Conservation (phyloP, 345 rosid genomes). For the Citrus australasica region DNA sequence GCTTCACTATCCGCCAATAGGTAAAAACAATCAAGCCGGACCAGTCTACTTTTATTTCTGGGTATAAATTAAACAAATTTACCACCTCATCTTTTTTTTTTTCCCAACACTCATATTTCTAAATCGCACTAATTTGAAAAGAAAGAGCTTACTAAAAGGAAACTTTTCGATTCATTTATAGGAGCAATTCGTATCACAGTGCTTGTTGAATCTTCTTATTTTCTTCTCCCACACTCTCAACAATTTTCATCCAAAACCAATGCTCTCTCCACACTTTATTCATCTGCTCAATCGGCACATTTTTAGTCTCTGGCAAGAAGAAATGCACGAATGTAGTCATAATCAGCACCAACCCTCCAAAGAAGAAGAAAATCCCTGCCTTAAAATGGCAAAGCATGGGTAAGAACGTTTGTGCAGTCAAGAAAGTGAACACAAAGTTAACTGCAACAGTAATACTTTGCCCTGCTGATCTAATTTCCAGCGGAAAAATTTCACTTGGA, state of each 20-base stretch:
- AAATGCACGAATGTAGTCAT: slow-evolving; percentile 41
- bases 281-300: background rate
- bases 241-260: background rate
- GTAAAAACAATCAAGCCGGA: too few species aligned
- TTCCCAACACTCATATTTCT: too few species aligned
- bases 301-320: slow-evolving; percentile 32
- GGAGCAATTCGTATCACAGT: background rate
- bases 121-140: too few species aligned
- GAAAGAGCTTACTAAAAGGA: too few species aligned
- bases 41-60: too few species aligned
- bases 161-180: too few species aligned
- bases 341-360: slow-evolving; percentile 33
- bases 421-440: background rate
- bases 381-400: slow-evolving; percentile 48
- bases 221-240: too few species aligned
- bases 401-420: slow-evolving; percentile 56
- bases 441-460: slow-evolving; percentile 14
- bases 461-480: slow-evolving; percentile 43
- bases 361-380: slow-evolving; percentile 49
- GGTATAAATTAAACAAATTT: too few species aligned
- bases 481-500: too few species aligned
- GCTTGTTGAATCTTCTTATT: too few species aligned
- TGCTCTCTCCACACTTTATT: background rate
- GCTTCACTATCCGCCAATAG: too few species aligned
- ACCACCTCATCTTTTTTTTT: too few species aligned